Evolutionary conservation across 805 yeast species (phyloP), one percentile per base, ranked within the genome.

Genomic region (Kregervanrija delftensis): DNA sequence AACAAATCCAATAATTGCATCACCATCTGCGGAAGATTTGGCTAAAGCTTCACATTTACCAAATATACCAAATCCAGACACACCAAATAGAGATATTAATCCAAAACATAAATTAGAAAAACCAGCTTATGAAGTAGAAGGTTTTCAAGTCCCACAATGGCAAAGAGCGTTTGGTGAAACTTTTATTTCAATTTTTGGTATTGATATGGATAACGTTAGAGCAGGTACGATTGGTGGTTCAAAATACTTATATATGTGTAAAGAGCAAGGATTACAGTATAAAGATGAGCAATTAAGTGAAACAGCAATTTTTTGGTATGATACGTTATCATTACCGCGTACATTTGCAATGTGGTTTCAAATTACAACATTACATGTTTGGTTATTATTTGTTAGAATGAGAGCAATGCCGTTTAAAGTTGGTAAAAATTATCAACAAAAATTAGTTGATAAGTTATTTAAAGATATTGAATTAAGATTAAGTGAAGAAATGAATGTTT

Each of bases 321-420:
- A 86, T 44, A 85, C 90, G 11, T 68, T 93, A 46, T 82, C 78
- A 22, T 69, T 93, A 57, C 96, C 96, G 33, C 73, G 76, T 59
- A 83, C 97, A 1, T 90, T 91, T 59, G 79, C 91, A n/a, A 95
- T 89, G 64, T 91, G 96, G 96, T 91, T 83, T 63, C 98, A 91
- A 66, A 84, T 93, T 49, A 86, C 96, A 6, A 72, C 83, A 1
- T 72, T 93, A 53, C 99, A 93, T 64, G 80, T 86, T 48, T 93
- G 99, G 99, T 81, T 93, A 58, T 71, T 93, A 39, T 83, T 84
- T 52, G 96, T 86, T 13, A 81, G 99, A 60, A 90, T 93, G 96
- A 80, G 99, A 63, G 95, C 95, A 9, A 74, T 93, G 84, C 98
- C 98, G 0, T 83, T 83, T 61, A 83, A 87, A 57, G 81, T 86